phyloP scores from a whole-genome alignment of 352 stramenopile genomes.

The Pythium volutum region DNA sequence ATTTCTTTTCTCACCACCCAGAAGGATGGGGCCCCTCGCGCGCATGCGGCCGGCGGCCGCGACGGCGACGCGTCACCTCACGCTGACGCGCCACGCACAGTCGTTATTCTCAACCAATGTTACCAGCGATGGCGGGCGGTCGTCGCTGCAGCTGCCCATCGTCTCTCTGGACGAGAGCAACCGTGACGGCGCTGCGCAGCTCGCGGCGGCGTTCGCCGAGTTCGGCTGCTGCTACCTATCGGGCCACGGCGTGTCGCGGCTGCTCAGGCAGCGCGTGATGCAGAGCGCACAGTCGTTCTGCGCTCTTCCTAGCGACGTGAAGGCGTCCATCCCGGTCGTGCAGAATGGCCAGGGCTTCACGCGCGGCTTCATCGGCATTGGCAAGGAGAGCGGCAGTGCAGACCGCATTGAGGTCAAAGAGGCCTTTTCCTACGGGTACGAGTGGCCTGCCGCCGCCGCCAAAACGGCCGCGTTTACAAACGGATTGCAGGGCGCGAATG shows the following conservation, averaged over 20 bases:
- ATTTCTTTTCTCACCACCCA: too few relatives aligned
- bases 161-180: constrained; percentile 53
- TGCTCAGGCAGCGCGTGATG: constrained; percentile 57
- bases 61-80: background rate
- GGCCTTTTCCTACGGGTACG: constrained; percentile 79
- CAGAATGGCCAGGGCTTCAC: constrained; percentile 71
- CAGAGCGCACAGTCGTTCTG: constrained; percentile 57
- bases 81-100: background rate
- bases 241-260: constrained; percentile 55
- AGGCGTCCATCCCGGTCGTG: constrained; percentile 55
- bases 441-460: constrained; percentile 39
- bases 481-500: constrained; percentile 63
- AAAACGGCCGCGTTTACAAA: constrained; percentile 33
- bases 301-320: constrained; percentile 40
- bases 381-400: constrained; percentile 74
- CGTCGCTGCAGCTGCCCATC: constrained; percentile 29
- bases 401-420: constrained; percentile 82
- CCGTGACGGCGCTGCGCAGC: constrained; percentile 30
- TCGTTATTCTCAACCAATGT: background rate
- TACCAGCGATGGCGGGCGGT: background rate
- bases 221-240: constrained; percentile 75
- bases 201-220: constrained; percentile 58
- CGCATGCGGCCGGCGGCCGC: background rate
- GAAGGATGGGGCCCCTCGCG: background rate
- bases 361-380: constrained; percentile 75